phyloP scores from a whole-genome alignment of 23 red algal genomes.

The Gracilaria vermiculophylla region DNA sequence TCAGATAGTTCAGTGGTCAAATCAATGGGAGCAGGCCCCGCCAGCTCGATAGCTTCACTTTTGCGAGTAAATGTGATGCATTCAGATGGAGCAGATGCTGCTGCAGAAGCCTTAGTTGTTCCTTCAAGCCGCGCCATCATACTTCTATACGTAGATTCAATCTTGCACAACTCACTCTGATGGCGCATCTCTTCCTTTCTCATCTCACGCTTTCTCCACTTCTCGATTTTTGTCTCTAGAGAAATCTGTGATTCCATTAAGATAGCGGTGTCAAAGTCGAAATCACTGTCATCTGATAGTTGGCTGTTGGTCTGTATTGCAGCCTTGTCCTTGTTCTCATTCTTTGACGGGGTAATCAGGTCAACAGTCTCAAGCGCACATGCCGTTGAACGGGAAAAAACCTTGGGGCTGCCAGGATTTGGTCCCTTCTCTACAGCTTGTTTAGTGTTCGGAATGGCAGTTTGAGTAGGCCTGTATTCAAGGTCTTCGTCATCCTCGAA shows the following conservation, averaged over 20 bases:
- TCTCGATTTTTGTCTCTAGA: conserved; percentile 25
- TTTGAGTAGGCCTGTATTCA: conserved; percentile 31
- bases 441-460: neutral
- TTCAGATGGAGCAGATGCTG: neutral
- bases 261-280: conserved; percentile 14
- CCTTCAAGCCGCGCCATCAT: neutral
- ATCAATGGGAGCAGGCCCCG: neutral
- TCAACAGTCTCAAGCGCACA: neutral
- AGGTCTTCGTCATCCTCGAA: neutral
- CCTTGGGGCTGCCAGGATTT: neutral
- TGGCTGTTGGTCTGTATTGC: neutral
- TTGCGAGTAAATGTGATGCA: neutral
- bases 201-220: conserved; percentile 14
- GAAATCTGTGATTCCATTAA: conserved; percentile 32
- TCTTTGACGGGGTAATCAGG: neutral
- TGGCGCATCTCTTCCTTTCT: conserved; percentile 12
- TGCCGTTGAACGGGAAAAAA: neutral
- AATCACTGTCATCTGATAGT: neutral
- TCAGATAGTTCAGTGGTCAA: neutral
- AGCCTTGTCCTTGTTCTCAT: neutral
- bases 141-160: neutral
- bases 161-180: neutral
- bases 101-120: neutral
- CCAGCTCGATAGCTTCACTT: neutral
- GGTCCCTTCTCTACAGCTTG: neutral